Evolutionary conservation across 208 protist genomes (phyloP).

Genomic region (Phytomonas serpens): DNA sequence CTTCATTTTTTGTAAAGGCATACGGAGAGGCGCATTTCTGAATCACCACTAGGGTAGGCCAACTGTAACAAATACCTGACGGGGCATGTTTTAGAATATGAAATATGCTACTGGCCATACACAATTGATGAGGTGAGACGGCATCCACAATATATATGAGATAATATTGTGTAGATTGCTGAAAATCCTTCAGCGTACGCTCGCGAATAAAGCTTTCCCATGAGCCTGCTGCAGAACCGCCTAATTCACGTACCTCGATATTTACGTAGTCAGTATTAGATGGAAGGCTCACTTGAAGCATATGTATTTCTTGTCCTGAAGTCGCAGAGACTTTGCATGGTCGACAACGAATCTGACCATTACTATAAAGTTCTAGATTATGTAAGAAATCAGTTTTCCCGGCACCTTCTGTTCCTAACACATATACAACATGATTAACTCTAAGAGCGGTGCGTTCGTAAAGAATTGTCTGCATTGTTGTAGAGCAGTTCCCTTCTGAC

Average conservation of each 20-base stretch:
- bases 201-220: constrained; percentile 65
- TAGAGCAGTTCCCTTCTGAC: not conserved
- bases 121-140: constrained; percentile 43
- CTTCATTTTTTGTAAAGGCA: constrained; percentile 39
- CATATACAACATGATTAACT: constrained; percentile 31
- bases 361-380: constrained; percentile 32
- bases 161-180: constrained; percentile 7
- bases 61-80: constrained; percentile 31
- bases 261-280: constrained; percentile 7
- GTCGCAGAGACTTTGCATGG: constrained; percentile 36
- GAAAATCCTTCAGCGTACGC: constrained; percentile 18
- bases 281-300: constrained; percentile 17
- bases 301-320: constrained; percentile 54
- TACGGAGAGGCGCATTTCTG: constrained; percentile 43
- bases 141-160: constrained; percentile 73
- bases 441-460: not conserved
- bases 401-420: constrained; percentile 49
- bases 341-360: constrained; percentile 16
- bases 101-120: constrained; percentile 27
- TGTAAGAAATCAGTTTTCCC: constrained; percentile 70
- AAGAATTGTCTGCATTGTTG: not conserved
- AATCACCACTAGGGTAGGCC: constrained; percentile 47
- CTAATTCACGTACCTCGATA: constrained; percentile 63
- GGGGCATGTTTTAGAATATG: constrained; percentile 21
- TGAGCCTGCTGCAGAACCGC: constrained; percentile 34